Evolutionary conservation across 2,329 filamentous ascomycete species (phyloP).

Genomic region (Talaromyces sp.): DNA sequence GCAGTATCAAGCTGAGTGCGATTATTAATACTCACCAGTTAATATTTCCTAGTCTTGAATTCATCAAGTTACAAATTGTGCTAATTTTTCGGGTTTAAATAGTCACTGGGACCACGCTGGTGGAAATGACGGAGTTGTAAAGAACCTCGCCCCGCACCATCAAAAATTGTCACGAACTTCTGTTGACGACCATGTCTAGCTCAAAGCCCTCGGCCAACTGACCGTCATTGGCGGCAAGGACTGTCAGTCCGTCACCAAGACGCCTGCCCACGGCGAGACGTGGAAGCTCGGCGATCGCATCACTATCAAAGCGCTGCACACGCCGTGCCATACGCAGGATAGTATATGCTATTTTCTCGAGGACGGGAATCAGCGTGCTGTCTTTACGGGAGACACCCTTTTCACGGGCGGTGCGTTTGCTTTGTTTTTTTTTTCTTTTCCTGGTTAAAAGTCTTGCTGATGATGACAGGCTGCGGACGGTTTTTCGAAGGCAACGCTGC

Average conservation of each 20-base stretch:
- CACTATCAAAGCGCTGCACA: slow-evolving; percentile 81
- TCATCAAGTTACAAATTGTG: not conserved
- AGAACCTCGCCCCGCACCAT: slow-evolving; percentile 18
- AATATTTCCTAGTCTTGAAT: slow-evolving; percentile 29
- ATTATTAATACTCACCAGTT: slow-evolving; percentile 98
- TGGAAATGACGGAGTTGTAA: slow-evolving; percentile 77
- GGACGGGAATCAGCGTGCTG: slow-evolving; percentile 66
- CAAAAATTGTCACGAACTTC: not conserved
- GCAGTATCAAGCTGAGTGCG: slow-evolving; percentile 74
- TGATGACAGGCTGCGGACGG: slow-evolving; percentile 69
- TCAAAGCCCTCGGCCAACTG: slow-evolving; percentile 57
- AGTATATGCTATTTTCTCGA: slow-evolving; percentile 94
- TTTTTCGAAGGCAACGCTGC: slow-evolving; percentile 90
- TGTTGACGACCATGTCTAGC: slow-evolving; percentile 30
- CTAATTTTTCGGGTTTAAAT: not conserved
- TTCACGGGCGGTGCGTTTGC: slow-evolving; percentile 74
- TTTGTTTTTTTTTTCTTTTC: not conserved
- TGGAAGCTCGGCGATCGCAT: slow-evolving; percentile 81
- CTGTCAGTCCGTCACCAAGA: slow-evolving; percentile 73
- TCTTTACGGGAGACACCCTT: slow-evolving; percentile 94
- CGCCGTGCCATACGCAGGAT: slow-evolving; percentile 96
- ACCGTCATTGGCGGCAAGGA: slow-evolving; percentile 84
- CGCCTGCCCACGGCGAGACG: slow-evolving; percentile 67
- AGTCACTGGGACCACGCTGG: slow-evolving; percentile 95
- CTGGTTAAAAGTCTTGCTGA: slow-evolving; percentile 1